A percentile compares a stretch with the other conserved stretches of the same genome.
phyloP scores from a whole-genome alignment of 805 yeast species.

The Myxozyma kluyveri region DNA sequence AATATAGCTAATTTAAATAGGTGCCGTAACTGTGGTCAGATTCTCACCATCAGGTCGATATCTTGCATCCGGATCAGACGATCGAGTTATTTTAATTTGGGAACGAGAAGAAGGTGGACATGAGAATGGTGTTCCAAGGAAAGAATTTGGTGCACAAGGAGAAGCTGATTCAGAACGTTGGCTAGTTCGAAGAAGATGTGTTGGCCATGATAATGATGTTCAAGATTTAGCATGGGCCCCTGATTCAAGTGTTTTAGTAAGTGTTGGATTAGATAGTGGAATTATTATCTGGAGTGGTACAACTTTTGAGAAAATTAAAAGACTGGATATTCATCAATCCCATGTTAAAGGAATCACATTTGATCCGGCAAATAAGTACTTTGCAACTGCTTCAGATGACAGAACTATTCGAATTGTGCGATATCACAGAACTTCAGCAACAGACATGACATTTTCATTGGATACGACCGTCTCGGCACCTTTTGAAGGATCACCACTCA shows the following conservation, averaged over 20 bases:
- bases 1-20: neutral
- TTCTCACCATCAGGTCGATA: conserved; percentile 91
- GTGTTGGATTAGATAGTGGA: conserved; percentile 91
- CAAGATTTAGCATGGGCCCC: conserved; percentile 99
- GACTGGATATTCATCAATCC: conserved; percentile 90
- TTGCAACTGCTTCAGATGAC: conserved; percentile 96
- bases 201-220: conserved; percentile 96
- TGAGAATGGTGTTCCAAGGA: conserved; percentile 43
- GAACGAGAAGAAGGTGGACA: conserved; percentile 71
- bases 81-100: conserved; percentile 87
- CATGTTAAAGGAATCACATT: conserved; percentile 95
- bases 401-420: conserved; percentile 84
- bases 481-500: conserved; percentile 81
- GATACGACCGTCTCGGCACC: conserved; percentile 84
- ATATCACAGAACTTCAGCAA: conserved; percentile 66
- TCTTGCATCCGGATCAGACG: conserved; percentile 93
- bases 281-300: conserved; percentile 91
- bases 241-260: conserved; percentile 81
- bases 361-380: conserved; percentile 97
- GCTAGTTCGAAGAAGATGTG: conserved; percentile 88
- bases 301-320: conserved; percentile 72
- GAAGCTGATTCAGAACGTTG: conserved; percentile 83
- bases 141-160: conserved; percentile 59
- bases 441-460: conserved; percentile 75
- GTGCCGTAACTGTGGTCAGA: conserved; percentile 85